These are phyloP conservation scores for Debaryomyces coudertii DNA, from an alignment of 1,139 yeast species.

Conservation along the genomic window DNA sequence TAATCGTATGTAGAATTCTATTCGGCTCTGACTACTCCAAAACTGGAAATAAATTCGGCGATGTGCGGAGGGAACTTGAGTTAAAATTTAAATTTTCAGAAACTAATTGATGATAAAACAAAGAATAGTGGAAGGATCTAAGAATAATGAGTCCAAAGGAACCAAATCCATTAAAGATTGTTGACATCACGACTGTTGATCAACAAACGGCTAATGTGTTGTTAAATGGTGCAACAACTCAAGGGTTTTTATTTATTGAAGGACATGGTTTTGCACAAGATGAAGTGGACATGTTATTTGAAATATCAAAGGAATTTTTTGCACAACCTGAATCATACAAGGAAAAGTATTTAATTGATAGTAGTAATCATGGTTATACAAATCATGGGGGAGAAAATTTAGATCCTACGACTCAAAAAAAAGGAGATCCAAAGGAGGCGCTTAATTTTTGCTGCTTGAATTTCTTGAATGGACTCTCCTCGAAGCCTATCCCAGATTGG, in stretches of 20 bases:
- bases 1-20: not conserved
- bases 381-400: conserved; percentile 60
- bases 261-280: conserved; percentile 66
- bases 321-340: conserved; percentile 54
- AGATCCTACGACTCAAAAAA: conserved; percentile 49
- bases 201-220: conserved; percentile 52
- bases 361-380: conserved; percentile 65
- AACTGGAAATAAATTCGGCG: not conserved
- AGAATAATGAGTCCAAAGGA: conserved; percentile 8
- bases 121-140: not conserved
- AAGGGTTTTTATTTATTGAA: conserved; percentile 73
- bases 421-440: conserved; percentile 67
- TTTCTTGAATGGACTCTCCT: conserved; percentile 40
- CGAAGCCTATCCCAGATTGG: conserved; percentile 45
- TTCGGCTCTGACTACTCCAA: not conserved
- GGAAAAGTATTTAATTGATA: conserved; percentile 46
- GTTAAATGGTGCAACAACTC: conserved; percentile 64
- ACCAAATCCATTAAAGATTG: conserved; percentile 48
- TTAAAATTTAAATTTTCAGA: not conserved
- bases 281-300: conserved; percentile 60
- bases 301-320: conserved; percentile 59
- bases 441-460: conserved; percentile 48
- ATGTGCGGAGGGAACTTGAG: not conserved
- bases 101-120: not conserved
- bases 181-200: conserved; percentile 57